A percentile compares a stretch with the other conserved stretches of the same genome.
Conservation (phyloP, 179 eudicot species). For the Silene coronaria region DNA sequence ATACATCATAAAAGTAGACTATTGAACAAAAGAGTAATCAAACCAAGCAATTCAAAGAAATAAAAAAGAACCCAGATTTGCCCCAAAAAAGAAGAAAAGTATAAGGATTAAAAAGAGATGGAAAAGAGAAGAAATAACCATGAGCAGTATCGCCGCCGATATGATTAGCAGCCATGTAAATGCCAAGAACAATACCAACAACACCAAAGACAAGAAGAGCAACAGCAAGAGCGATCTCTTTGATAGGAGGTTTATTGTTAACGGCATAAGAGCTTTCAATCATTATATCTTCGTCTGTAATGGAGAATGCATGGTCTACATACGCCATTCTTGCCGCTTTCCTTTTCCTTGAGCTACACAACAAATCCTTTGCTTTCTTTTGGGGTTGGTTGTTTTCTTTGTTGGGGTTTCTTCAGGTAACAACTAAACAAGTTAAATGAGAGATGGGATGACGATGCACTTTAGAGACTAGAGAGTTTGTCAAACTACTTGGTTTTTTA, state of each 20-base stretch:
- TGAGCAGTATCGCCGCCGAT: slow-evolving; percentile 86
- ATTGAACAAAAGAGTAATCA: not conserved
- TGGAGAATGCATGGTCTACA: slow-evolving; percentile 97
- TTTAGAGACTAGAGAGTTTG: not conserved
- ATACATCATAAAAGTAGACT: not conserved
- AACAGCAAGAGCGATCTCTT: slow-evolving; percentile 85
- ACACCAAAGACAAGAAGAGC: slow-evolving; percentile 84
- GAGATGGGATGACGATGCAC: not conserved
- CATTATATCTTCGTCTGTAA: slow-evolving; percentile 86
- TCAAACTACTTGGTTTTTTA: not conserved
- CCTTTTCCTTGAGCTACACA: not conserved
- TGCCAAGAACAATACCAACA: slow-evolving; percentile 62
- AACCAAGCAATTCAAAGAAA: not conserved
- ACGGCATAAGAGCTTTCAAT: slow-evolving; percentile 58
- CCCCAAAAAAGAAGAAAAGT: not conserved
- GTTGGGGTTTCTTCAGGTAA: not conserved
- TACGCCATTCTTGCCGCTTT: slow-evolving; percentile 64
- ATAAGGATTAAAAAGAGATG: not conserved
- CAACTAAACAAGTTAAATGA: not conserved
- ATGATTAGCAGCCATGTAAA: slow-evolving; percentile 59
- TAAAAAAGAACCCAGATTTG: not conserved
- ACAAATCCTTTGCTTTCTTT: not conserved
- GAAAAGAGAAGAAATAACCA: slow-evolving; percentile 34
- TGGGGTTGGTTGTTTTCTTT: not conserved
- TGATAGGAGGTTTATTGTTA: slow-evolving; percentile 74